Base-by-base conservation (phyloP, 768 basidiomycete species). In the Saitozyma sp. region DNA sequence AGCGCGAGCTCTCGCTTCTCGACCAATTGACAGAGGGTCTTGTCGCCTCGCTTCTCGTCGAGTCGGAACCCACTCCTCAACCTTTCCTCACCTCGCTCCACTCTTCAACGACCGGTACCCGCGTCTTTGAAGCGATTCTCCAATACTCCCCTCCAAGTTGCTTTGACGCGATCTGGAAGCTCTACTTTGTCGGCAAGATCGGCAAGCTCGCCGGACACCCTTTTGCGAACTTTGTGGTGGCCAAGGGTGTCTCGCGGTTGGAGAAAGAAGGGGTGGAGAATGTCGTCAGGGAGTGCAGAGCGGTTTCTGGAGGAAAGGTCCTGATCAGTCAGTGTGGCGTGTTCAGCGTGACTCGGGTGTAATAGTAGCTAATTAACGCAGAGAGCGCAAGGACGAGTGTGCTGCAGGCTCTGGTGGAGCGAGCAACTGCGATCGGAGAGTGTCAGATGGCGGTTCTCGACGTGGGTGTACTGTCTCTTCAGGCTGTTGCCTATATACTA, bases 191-290 rank as follows among this genome's bases (percentile, higher is more conserved):
- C 50, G 86, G 86, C n/a, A 80, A 87, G 65, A 81, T 96, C 43
- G 79, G 84, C 3, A 85, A 88, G 60, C 82, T 96, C 38, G 87
- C 89, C 16, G 82, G 84, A 17, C 95, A 99, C 78, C 92, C 94
- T 3, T 89, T 94, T 2, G 92, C 91, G 11, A 99, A 98, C 74
- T 99, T 92, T 70, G 93, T 97, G 19, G 83, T 93, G 6, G 89
- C 93, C 0, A 88, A 87, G 76, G 89, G 88, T 0, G 67, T 94
- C 37, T 85, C 86, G 54, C 83, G 90, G 51, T 76, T 87, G 11
- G 81, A 84, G n/a, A 81, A 79, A 16, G 79, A 80, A 5, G 86
- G 89, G 63, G 74, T 97, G 41, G 76, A 77, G 1, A 82, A 80
- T 6, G 82, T 85, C 14, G 83, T 87, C 50, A 69, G 78, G n/a